Base-by-base conservation (phyloP, 768 basidiomycete species). In the Clathrus columnatus region DNA sequence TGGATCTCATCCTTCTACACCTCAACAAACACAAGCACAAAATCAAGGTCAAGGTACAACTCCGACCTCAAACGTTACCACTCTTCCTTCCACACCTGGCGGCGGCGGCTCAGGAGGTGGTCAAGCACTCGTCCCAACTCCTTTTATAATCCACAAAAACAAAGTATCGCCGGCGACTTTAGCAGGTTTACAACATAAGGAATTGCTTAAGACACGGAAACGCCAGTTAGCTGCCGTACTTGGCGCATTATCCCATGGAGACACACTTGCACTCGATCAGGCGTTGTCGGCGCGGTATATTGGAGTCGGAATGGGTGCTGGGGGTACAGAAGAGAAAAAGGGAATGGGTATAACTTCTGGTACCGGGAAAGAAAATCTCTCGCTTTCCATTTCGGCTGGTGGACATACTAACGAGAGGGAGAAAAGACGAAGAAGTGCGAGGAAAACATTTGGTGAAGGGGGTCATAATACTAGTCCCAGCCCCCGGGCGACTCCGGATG, bases 221-320 rank as follows among this genome's bases (percentile, higher is more conserved):
- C 75, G 82, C 50, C 86, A 88, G 69, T 72, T 91, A 43, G 81
- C 80, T 14, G 77, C 81, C 2, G 82, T 87, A 21, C 74, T 90
- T 48, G 84, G 83, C 18, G 80, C 82, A 23, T 66, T 85, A 52
- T 79, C 84, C 7, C 75, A 78, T 61, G 80, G 80, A 17, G 83
- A 88, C 67, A 79, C 82, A 14, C 73, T 89, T 43, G 85, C 86
- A 30, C 71, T 91, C 26, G 88, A 91, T 64, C 84, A 85, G 67
- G 89, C 88, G 24, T 70, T 91, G 45, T 82, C 82, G 36, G 77
- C 75, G 11, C 65, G 60, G 57, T 69, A 69, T 54, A 61, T 68
- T 16, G 41, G 43, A 68, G 67, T 48, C 48, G 67, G 6, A 62
- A 63, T 51, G 68, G 68, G 46, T 61, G 63, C 16, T 55, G 62